A percentile compares a stretch with the other conserved stretches of the same genome.
Evolutionary conservation across 345 rosid genomes (phyloP).

Genomic region (Rubroshorea leprosula): DNA sequence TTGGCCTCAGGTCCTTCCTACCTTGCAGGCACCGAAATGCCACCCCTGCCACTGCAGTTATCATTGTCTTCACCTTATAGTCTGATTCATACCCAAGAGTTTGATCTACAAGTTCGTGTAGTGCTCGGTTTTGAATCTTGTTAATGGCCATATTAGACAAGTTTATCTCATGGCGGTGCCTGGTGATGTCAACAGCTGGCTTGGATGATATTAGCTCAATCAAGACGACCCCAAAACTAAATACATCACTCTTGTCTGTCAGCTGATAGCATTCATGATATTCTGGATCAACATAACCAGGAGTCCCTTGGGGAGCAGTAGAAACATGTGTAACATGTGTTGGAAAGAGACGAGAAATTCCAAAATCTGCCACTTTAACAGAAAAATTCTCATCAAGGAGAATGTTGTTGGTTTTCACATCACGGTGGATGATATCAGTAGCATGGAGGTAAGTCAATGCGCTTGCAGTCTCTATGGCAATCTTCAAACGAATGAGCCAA

Average conservation of each 20-base stretch:
- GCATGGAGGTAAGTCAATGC: conserved; percentile 81
- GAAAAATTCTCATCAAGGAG: conserved; percentile 63
- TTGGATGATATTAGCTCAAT: conserved; percentile 66
- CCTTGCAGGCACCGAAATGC: conserved; percentile 77
- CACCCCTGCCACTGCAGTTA: conserved; percentile 68
- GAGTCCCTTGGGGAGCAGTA: conserved; percentile 94
- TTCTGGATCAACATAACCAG: conserved; percentile 92
- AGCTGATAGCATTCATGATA: conserved; percentile 82
- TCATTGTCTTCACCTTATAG: conserved; percentile 33
- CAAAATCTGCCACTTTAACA: conserved; percentile 96
- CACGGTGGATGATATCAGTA: conserved; percentile 72
- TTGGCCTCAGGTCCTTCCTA: conserved; percentile 66
- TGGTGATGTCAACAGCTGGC: conserved; percentile 84
- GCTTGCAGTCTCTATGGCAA: conserved; percentile 78
- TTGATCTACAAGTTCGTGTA: conserved; percentile 67
- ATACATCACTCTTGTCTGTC: conserved; percentile 69
- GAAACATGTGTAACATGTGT: conserved; percentile 65
- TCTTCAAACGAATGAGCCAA: conserved; percentile 60
- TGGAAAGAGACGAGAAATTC: conserved; percentile 81
- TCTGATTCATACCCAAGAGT: conserved; percentile 68
- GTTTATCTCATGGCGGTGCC: conserved; percentile 80
- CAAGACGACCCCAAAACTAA: conserved; percentile 65
- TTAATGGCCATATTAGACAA: conserved; percentile 65
- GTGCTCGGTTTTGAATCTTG: conserved; percentile 54
- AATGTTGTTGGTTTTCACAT: conserved; percentile 83